phyloP scores from a whole-genome alignment of 306 rosid species.

The Medicago lupulina region DNA sequence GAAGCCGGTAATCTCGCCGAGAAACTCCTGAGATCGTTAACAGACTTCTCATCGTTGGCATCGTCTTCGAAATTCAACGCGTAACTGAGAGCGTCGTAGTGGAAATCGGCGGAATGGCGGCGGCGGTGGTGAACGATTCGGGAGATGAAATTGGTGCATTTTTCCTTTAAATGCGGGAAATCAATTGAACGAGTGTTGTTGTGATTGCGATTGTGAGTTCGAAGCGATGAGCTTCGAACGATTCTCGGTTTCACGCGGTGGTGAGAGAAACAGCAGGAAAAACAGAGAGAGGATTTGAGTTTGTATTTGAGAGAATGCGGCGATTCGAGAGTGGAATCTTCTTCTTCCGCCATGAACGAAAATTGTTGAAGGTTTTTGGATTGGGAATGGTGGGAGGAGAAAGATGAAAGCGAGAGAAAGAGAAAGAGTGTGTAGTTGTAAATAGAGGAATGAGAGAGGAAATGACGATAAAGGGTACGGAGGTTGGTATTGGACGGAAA shows the following conservation, averaged over 20 bases:
- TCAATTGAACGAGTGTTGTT: constrained; percentile 48
- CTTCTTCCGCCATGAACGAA: constrained; percentile 47
- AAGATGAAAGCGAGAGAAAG: background rate
- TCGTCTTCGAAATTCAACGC: constrained; percentile 71
- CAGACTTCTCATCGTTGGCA: constrained; percentile 39
- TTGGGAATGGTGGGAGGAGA: background rate
- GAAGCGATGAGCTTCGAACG: constrained; percentile 47
- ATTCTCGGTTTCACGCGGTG: constrained; percentile 43
- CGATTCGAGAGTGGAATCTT: constrained; percentile 24
- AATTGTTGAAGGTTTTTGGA: background rate
- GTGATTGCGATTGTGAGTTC: background rate
- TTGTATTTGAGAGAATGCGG: constrained; percentile 52
- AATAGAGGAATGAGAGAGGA: background rate
- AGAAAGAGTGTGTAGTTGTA: background rate
- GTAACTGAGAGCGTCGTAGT: constrained; percentile 74
- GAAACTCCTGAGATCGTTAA: constrained; percentile 52
- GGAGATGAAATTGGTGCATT: constrained; percentile 55
- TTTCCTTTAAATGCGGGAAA: constrained; percentile 50
- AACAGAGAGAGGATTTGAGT: constrained; percentile 54
- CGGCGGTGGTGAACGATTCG: constrained; percentile 59
- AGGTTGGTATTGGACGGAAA: background rate
- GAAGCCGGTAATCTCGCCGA: constrained; percentile 61
- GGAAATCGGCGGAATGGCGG: constrained; percentile 74
- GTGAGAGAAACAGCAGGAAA: constrained; percentile 52
- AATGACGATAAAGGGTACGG: constrained; percentile 47